Evolutionary conservation across 2,329 filamentous ascomycete species (phyloP).

Genomic region (Metarhizium robertsii): DNA sequence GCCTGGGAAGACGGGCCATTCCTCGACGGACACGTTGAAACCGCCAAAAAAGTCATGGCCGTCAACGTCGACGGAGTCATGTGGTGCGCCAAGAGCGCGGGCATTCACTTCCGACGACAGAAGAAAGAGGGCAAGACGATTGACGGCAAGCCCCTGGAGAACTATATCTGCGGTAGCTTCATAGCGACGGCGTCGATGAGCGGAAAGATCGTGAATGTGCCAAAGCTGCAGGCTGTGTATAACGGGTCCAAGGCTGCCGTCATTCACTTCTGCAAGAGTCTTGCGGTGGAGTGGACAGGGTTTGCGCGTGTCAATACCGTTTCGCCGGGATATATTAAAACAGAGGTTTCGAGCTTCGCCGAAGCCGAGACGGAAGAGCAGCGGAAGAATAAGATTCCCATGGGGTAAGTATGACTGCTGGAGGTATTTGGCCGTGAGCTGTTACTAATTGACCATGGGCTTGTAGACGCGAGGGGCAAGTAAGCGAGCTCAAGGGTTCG

Average conservation of each 20-base stretch:
- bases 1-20: conserved; percentile 62
- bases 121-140: conserved; percentile 56
- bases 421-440: neutral
- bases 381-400: conserved; percentile 72
- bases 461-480: conserved; percentile 55
- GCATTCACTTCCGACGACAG: conserved; percentile 60
- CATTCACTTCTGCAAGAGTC: conserved; percentile 52
- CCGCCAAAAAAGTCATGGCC: conserved; percentile 57
- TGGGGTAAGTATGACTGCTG: conserved; percentile 43
- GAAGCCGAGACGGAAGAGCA: conserved; percentile 57
- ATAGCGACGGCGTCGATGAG: conserved; percentile 73
- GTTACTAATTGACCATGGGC: neutral
- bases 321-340: conserved; percentile 68
- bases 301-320: conserved; percentile 66
- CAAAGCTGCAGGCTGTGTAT: conserved; percentile 65
- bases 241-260: conserved; percentile 63
- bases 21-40: conserved; percentile 53
- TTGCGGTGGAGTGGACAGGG: conserved; percentile 69
- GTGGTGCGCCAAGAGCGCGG: conserved; percentile 66
- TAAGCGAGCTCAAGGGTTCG: conserved; percentile 71
- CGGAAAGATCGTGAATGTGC: conserved; percentile 68
- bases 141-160: conserved; percentile 51
- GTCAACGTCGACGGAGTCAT: conserved; percentile 71
- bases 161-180: conserved; percentile 58
- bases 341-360: conserved; percentile 60